Percentiles rank a stretch among this genome's conserved stretches.
Evolutionary conservation across 1,284 basidiomycete species (phyloP).

Genomic region (Ustilago tritici): DNA sequence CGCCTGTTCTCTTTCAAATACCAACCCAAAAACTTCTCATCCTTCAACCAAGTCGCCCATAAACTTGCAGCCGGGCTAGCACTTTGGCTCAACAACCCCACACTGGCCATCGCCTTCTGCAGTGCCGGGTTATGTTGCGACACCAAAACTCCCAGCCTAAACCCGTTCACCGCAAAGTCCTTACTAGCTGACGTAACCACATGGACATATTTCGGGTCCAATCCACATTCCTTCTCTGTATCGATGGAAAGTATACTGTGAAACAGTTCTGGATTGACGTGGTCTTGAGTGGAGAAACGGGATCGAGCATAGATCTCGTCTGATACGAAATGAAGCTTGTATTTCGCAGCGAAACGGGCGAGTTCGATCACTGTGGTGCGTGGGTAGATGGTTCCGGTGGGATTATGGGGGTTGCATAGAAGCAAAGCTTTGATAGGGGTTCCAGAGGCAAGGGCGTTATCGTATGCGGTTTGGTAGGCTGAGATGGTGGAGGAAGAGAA

Average conservation of each 20-base stretch:
- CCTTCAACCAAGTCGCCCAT: slow-evolving; percentile 46
- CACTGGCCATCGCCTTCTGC: slow-evolving; percentile 33
- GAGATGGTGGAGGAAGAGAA: slow-evolving; percentile 37
- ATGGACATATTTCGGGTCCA: slow-evolving; percentile 48
- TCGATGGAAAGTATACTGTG: slow-evolving; percentile 58
- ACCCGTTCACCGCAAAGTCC: slow-evolving; percentile 62
- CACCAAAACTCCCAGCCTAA: slow-evolving; percentile 55
- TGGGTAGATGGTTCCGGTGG: slow-evolving; percentile 56
- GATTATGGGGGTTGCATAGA: slow-evolving; percentile 63
- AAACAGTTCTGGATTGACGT: slow-evolving; percentile 33
- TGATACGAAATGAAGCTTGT: slow-evolving; percentile 56
- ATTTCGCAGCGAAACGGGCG: slow-evolving; percentile 49
- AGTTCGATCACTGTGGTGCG: slow-evolving; percentile 49
- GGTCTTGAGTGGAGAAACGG: slow-evolving; percentile 31
- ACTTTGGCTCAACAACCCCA: slow-evolving; percentile 41
- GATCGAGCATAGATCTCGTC: slow-evolving; percentile 65
- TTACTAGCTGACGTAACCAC: slow-evolving; percentile 58
- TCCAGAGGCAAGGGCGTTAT: slow-evolving; percentile 28
- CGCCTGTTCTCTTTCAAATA: slow-evolving; percentile 55
- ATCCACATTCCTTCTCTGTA: slow-evolving; percentile 24
- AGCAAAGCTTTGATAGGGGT: slow-evolving; percentile 39
- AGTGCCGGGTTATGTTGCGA: slow-evolving; percentile 55
- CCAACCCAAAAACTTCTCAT: slow-evolving; percentile 45
- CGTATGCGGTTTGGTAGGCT: slow-evolving; percentile 47
- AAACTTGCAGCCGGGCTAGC: slow-evolving; percentile 40